Evolutionary conservation across 176 grass and related monocot genomes (phyloP), one percentile per base, ranked within the genome.

Genomic region (Eleusine indica): DNA sequence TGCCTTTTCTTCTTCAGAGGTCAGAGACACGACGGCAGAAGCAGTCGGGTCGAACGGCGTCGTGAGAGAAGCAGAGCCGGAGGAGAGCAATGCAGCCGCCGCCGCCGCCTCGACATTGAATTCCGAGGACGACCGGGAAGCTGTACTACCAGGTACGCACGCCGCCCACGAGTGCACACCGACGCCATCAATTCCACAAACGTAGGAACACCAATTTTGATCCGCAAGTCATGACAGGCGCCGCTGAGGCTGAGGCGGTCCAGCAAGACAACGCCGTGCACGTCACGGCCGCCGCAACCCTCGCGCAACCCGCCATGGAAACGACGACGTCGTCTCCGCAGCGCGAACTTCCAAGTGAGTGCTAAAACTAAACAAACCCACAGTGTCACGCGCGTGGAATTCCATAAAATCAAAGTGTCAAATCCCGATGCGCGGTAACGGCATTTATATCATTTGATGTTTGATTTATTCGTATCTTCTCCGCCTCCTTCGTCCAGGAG

Each of bases 71-170:
- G 32, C 28, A 37, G 74, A 76, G 56, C 54, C 44, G 42, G 76
- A 54, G 73, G 88, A 66, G 8, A 66, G 17, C 80, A 43, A 4
- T 15, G 71, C 19, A n/a, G 66, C 43, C 14, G 61, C 48, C 7
- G 71, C 19, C 30, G 66, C 43, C 14, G 61, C 48, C 7, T 22
- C 48, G 1, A 16, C 49, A 49, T 64, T 68, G 3, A 49, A 35
- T 52, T 35, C 71, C 71, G 77, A 41, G 71, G 65, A 71, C 71
- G 71, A 46, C 0, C 71, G 56, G 1, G 9, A 71, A 0, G 54
- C 44, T 11, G 44, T 43, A 15, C 17, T 43, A 15, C 22, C 18
- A 85, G 83, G 87, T 89, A 78, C 43, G 56, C 49, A 30, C 61
- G 61, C 5, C 61, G 29, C 30, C 10, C 61, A 5, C 61, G 12